Evolutionary conservation across 495 filamentous ascomycete species (phyloP).

Genomic region (Penicillium bovifimosum): DNA sequence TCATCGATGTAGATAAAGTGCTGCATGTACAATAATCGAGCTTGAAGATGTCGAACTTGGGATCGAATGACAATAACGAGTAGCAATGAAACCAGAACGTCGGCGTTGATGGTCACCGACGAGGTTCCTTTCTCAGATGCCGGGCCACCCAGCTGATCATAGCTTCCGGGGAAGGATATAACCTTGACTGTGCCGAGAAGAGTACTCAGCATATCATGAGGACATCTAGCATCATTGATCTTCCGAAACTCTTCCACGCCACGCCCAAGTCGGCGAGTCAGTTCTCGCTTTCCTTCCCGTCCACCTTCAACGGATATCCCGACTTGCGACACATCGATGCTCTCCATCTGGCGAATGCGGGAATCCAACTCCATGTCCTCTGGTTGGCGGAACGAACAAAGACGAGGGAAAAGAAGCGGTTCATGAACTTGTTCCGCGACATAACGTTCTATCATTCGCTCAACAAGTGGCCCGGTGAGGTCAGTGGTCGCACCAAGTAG

Average conservation of each 20-base stretch:
- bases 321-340: constrained; percentile 90
- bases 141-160: constrained; percentile 28
- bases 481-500: constrained; percentile 89
- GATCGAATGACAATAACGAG: constrained; percentile 90
- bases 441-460: constrained; percentile 92
- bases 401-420: constrained; percentile 71
- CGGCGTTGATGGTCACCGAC: constrained; percentile 84
- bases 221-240: constrained; percentile 75
- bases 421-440: constrained; percentile 91
- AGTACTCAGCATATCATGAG: constrained; percentile 91
- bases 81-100: constrained; percentile 88
- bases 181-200: constrained; percentile 82
- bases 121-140: constrained; percentile 55
- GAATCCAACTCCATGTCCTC: constrained; percentile 90
- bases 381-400: constrained; percentile 68
- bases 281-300: constrained; percentile 61
- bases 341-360: constrained; percentile 86
- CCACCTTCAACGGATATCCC: constrained; percentile 78
- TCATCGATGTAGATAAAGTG: constrained; percentile 96
- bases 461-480: constrained; percentile 84
- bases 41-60: constrained; percentile 81
- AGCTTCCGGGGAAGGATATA: constrained; percentile 53
- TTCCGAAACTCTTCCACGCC: constrained; percentile 89
- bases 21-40: constrained; percentile 84
- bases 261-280: constrained; percentile 62